A percentile compares a stretch with the other conserved stretches of the same genome.
phyloP scores from a whole-genome alignment of 352 stramenopile species.

The Phytophthora colocasiae region DNA sequence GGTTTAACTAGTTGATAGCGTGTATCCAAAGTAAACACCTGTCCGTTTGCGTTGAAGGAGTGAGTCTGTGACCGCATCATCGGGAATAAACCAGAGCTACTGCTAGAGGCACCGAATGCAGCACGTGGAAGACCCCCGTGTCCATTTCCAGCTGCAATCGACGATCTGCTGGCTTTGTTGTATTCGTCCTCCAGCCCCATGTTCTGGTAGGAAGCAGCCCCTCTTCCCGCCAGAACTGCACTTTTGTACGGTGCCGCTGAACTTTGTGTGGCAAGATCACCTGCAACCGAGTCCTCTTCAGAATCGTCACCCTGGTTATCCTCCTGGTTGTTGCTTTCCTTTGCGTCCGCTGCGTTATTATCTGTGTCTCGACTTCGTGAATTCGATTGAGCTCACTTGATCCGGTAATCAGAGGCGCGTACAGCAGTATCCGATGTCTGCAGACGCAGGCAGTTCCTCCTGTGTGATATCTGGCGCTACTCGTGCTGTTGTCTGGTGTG shows the following conservation, averaged over 20 bases:
- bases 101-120: conserved; percentile 32
- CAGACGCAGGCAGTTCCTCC: conserved; percentile 16
- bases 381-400: conserved; percentile 27
- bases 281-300: conserved; percentile 29
- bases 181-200: conserved; percentile 24
- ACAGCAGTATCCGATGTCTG: conserved; percentile 20
- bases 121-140: conserved; percentile 21
- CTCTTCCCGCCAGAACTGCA: conserved; percentile 20
- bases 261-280: conserved; percentile 28
- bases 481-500: conserved; percentile 11
- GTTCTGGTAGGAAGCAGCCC: conserved; percentile 21
- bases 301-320: conserved; percentile 36
- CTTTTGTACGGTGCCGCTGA: conserved; percentile 41
- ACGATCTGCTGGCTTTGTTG: conserved; percentile 25
- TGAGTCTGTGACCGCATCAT: conserved; percentile 53
- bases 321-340: conserved; percentile 33
- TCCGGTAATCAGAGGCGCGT: conserved; percentile 28
- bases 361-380: conserved; percentile 19
- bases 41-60: conserved; percentile 80
- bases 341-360: conserved; percentile 29
- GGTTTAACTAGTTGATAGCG: conserved; percentile 91
- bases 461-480: conserved; percentile 5
- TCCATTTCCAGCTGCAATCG: conserved; percentile 12
- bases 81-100: conserved; percentile 34
- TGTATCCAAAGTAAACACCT: conserved; percentile 87